Evolutionary conservation across 192 early-diverging fungal genomes (phyloP).

Genomic region (Coemansia sp.): DNA sequence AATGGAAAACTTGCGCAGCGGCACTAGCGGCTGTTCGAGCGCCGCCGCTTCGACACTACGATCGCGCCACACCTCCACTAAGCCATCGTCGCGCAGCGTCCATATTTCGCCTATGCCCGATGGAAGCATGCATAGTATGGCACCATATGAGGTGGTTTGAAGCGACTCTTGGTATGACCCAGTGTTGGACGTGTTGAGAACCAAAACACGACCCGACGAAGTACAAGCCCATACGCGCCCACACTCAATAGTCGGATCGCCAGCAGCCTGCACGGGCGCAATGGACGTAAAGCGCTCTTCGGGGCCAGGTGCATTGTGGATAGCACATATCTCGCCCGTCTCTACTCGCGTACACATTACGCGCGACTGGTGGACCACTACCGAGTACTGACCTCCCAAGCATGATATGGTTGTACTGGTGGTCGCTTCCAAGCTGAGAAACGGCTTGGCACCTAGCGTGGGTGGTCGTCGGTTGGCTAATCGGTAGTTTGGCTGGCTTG

Average conservation of each 20-base stretch:
- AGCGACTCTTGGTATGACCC: constrained; percentile 25
- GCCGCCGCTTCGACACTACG: constrained; percentile 13
- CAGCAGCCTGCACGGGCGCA: constrained; percentile 29
- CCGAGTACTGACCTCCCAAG: constrained; percentile 36
- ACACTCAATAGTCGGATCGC: constrained; percentile 27
- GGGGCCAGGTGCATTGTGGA: constrained; percentile 46
- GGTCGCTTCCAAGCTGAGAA: constrained; percentile 31
- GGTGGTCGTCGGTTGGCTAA: constrained; percentile 38
- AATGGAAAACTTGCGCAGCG: constrained; percentile 36
- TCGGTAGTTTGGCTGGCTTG: constrained; percentile 22
- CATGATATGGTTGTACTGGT: constrained; percentile 19
- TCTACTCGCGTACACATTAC: constrained; percentile 49
- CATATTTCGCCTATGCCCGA: constrained; percentile 36
- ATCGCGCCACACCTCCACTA: constrained; percentile 41
- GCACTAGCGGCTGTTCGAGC: constrained; percentile 22
- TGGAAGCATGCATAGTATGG: constrained; percentile 25
- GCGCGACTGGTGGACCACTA: constrained; percentile 39
- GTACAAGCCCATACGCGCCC: constrained; percentile 41
- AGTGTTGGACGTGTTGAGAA: constrained; percentile 25
- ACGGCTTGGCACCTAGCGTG: constrained; percentile 33
- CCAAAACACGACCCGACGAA: constrained; percentile 33
- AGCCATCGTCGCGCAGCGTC: constrained; percentile 46
- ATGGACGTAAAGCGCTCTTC: constrained; percentile 51
- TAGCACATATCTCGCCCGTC: constrained; percentile 45
- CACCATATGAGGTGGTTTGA: constrained; percentile 9